Conservation (phyloP, 805 yeast genomes). For the Candida anglica region DNA sequence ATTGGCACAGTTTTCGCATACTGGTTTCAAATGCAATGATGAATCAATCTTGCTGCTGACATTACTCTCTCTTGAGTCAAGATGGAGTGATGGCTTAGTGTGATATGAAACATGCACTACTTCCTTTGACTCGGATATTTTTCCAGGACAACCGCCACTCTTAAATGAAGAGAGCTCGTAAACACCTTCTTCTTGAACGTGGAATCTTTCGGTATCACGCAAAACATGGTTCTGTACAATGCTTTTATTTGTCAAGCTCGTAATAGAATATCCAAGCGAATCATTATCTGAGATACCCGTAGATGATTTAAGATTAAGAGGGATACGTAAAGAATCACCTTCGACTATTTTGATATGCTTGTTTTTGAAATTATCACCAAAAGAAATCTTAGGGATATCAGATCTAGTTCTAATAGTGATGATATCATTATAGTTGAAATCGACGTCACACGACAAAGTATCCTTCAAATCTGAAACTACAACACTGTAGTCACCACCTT, state of each 20-base stretch:
- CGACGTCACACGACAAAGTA: slow-evolving; percentile 74
- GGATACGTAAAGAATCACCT: slow-evolving; percentile 57
- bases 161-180: slow-evolving; percentile 36
- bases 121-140: slow-evolving; percentile 15
- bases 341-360: slow-evolving; percentile 46
- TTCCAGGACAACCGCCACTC: slow-evolving; percentile 46
- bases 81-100: slow-evolving; percentile 20
- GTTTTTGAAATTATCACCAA: slow-evolving; percentile 16
- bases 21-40: slow-evolving; percentile 17
- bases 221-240: slow-evolving; percentile 7
- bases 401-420: slow-evolving; percentile 55
- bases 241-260: slow-evolving; percentile 12
- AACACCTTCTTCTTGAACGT: slow-evolving; percentile 37
- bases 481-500: slow-evolving; percentile 74
- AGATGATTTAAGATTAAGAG: slow-evolving; percentile 39
- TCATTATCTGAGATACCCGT: slow-evolving; percentile 26
- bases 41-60: slow-evolving; percentile 8
- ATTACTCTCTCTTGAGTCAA: slow-evolving; percentile 5
- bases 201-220: slow-evolving; percentile 16
- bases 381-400: slow-evolving; percentile 53
- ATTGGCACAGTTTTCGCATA: slow-evolving; percentile 28
- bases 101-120: slow-evolving; percentile 18
- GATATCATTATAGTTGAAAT: slow-evolving; percentile 59
- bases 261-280: slow-evolving; percentile 23
- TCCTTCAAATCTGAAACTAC: slow-evolving; percentile 66